Evolutionary conservation across 192 early-diverging fungal genomes (phyloP), one percentile per base, ranked within the genome.

Genomic region (Rhizoclosmatium sp.): DNA sequence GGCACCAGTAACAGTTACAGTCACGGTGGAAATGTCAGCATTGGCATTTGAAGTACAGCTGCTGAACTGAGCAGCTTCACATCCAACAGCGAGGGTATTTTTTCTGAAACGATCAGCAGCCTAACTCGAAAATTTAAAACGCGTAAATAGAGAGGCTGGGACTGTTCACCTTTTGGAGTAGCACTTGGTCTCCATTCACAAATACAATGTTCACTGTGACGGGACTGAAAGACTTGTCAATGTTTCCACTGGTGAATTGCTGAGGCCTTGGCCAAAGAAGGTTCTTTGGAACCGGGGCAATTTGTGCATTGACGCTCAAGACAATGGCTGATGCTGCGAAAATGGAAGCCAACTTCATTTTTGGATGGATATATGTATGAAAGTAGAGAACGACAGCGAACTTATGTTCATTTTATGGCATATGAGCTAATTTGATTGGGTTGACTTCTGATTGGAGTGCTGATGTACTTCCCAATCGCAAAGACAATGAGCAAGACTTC

Each of bases 251-350:
- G 39, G 77, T 65, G 42, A 70, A 62, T 7, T 40, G 12, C 23
- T 54, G 77, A 3, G 77, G 77, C 21, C 44, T 54, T 16, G 77
- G 77, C 77, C 77, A 78, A 14, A 78, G 65, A 3, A 77, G 65
- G 62, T 65, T 67, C 16, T 67, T 41, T 3, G 75, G 47, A 31
- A 67, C 75, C 1, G 62, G 59, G 4, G 3, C 16, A 7, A 62
- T 42, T 21, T 68, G 66, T n/a, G 66, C 66, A 4, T 7, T 16
- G 7, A 68, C 66, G 40, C 42, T 49, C 14, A 40, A 47, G 3
- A 49, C 70, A 58, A 71, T 10, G 0, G 66, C 46, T 2, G 66
- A 42, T 2, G 66, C 66, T 16, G 66, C 45, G 23, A 68, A 44
- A 47, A 68, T 47, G 16, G 46, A 42, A 46, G 66, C 46, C 66